These are phyloP conservation scores for Tolypocladium ophioglossoides DNA, from an alignment of 2,329 filamentous ascomycete genomes.

Conservation along the genomic window DNA sequence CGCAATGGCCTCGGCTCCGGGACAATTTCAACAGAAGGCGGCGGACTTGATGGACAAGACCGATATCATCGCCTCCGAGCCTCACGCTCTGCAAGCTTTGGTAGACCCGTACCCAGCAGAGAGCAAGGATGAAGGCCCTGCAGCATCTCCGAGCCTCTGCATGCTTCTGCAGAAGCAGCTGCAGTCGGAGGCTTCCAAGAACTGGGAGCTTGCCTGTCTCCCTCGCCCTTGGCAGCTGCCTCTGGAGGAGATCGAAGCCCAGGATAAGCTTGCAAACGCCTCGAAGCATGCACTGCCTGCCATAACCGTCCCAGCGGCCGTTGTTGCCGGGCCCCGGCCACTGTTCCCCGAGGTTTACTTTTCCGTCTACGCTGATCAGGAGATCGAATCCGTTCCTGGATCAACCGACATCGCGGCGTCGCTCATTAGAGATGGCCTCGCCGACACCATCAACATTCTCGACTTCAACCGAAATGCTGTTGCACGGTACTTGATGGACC, in stretches of 20 bases:
- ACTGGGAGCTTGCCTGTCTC: slow-evolving; percentile 64
- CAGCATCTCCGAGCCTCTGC: slow-evolving; percentile 59
- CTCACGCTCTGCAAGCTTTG: slow-evolving; percentile 71
- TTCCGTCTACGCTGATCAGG: slow-evolving; percentile 82
- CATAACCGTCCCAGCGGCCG: slow-evolving; percentile 64
- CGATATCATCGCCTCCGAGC: slow-evolving; percentile 83
- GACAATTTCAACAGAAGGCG: slow-evolving; percentile 62
- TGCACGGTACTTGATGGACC: slow-evolving; percentile 82
- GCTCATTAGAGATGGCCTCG: slow-evolving; percentile 72
- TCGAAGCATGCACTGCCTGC: slow-evolving; percentile 70
- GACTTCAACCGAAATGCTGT: slow-evolving; percentile 85
- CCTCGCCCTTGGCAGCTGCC: slow-evolving; percentile 59
- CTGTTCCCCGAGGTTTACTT: slow-evolving; percentile 91
- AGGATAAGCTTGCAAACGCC: slow-evolving; percentile 45
- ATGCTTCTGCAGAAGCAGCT: slow-evolving; percentile 79
- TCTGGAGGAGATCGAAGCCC: slow-evolving; percentile 47
- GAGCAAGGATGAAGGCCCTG: slow-evolving; percentile 50
- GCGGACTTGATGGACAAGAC: slow-evolving; percentile 82
- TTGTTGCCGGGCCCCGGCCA: slow-evolving; percentile 62
- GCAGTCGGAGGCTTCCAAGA: slow-evolving; percentile 60
- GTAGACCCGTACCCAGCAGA: slow-evolving; percentile 75
- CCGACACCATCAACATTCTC: slow-evolving; percentile 89
- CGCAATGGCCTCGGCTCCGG: slow-evolving; percentile 63
- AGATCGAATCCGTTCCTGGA: slow-evolving; percentile 78
- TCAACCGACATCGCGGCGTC: slow-evolving; percentile 67